A percentile compares a stretch with the other conserved stretches of the same genome.
These are phyloP conservation scores for Pseudozyma hubeiensis DNA, from an alignment of 1,284 basidiomycete species.

Conservation along the genomic window DNA sequence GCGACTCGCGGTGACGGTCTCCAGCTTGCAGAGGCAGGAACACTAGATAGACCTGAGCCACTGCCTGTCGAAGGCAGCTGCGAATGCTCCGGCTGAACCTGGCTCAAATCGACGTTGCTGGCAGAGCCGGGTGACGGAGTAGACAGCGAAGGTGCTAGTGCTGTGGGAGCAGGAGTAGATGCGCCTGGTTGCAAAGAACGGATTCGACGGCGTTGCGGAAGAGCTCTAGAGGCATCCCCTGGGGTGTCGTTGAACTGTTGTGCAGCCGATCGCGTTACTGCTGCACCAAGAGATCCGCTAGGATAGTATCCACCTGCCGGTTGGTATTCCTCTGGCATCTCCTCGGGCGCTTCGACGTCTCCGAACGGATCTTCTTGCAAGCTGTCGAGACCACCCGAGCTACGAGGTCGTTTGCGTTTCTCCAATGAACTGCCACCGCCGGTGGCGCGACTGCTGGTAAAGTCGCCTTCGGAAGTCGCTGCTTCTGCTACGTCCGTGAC, in stretches of 20 bases:
- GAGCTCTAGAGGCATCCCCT: conserved; percentile 3
- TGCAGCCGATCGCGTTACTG: conserved; percentile 28
- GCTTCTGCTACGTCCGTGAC: conserved; percentile 15
- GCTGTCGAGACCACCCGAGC: conserved; percentile 34
- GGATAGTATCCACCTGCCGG: conserved; percentile 41
- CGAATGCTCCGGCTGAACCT: too few species aligned
- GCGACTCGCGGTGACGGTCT: conserved; percentile 38
- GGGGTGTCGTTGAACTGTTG: conserved; percentile 5
- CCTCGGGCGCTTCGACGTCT: conserved; percentile 2
- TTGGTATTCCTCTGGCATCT: not conserved
- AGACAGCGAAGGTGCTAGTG: conserved; percentile 32
- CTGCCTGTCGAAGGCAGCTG: conserved; percentile 4
- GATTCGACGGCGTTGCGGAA: conserved; percentile 29
- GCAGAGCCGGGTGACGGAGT: conserved; percentile 21
- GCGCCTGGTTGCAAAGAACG: conserved; percentile 33
- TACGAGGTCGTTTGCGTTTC: conserved; percentile 27
- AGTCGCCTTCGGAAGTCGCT: conserved; percentile 14
- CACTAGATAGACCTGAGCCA: not conserved
- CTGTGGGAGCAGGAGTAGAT: conserved; percentile 20
- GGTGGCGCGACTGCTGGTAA: conserved; percentile 42
- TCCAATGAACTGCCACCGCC: conserved; percentile 27
- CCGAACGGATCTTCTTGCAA: conserved; percentile 38
- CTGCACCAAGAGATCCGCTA: conserved; percentile 41
- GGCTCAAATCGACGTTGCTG: not conserved
- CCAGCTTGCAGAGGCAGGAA: conserved; percentile 44